Evolutionary conservation across 805 yeast genomes (phyloP).

Genomic region (Teunomyces funiuensis): DNA sequence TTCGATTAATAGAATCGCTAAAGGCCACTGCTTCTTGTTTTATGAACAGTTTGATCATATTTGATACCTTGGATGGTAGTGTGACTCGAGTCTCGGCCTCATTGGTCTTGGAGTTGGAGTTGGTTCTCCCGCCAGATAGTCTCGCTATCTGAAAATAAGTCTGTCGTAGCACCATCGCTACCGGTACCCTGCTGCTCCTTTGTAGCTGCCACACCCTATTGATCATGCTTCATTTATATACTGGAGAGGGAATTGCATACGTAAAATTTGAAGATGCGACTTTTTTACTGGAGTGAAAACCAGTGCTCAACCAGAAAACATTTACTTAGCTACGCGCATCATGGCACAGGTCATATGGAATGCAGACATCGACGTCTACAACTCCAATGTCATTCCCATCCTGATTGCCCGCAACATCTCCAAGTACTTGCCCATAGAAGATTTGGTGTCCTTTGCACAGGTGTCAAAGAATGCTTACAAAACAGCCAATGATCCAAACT

Average conservation of each 20-base stretch:
- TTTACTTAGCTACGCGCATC: background rate
- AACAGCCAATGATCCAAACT: slow-evolving; percentile 37
- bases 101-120: background rate
- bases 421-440: slow-evolving; percentile 35
- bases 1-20: slow-evolving; percentile 9
- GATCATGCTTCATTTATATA: slow-evolving; percentile 4
- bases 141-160: background rate
- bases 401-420: slow-evolving; percentile 37
- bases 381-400: slow-evolving; percentile 35
- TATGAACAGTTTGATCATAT: slow-evolving; percentile 9
- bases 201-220: slow-evolving; percentile 3
- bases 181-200: background rate
- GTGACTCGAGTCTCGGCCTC: slow-evolving; percentile 1
- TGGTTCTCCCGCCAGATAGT: background rate
- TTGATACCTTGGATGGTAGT: slow-evolving; percentile 8
- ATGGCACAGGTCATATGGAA: slow-evolving; percentile 50
- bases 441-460: slow-evolving; percentile 37
- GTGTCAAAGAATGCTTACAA: slow-evolving; percentile 39
- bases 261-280: slow-evolving; percentile 4
- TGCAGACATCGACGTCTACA: slow-evolving; percentile 45
- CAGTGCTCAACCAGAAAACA: background rate
- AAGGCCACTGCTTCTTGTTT: slow-evolving; percentile 13
- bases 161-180: background rate
- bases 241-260: background rate
- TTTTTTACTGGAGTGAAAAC: background rate